phyloP scores from a whole-genome alignment of 192 early-diverging fungal species.

The Rhizoclosmatium sp. region DNA sequence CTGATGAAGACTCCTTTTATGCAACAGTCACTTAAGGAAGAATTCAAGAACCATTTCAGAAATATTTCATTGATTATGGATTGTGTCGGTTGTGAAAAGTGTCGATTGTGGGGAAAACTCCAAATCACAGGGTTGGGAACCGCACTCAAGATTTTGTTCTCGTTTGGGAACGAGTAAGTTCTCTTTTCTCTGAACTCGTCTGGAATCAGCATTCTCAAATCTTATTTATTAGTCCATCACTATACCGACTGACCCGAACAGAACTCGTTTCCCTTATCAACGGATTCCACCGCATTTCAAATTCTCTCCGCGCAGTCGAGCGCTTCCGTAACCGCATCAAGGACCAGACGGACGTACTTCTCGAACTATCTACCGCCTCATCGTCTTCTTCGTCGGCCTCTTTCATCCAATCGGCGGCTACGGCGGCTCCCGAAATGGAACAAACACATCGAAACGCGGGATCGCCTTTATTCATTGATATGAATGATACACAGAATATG shows the following conservation, averaged over 20 bases:
- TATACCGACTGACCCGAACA: conserved; percentile 66
- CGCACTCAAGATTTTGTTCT: conserved; percentile 95
- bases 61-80: conserved; percentile 99
- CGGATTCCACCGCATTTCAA: conserved; percentile 86
- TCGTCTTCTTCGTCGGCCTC: conserved; percentile 1
- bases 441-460: background rate
- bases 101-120: conserved; percentile 96
- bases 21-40: conserved; percentile 72
- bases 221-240: conserved; percentile 51
- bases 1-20: background rate
- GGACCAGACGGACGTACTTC: conserved; percentile 31
- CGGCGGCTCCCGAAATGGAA: background rate
- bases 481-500: conserved; percentile 34
- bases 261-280: conserved; percentile 94
- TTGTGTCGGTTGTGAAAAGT: conserved; percentile 99
- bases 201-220: background rate
- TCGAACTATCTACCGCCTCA: conserved; percentile 17
- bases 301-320: conserved; percentile 82
- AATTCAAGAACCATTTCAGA: conserved; percentile 92
- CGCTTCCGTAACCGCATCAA: conserved; percentile 64
- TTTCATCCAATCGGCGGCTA: background rate
- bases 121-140: conserved; percentile 94
- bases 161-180: conserved; percentile 76
- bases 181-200: background rate
- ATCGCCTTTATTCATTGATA: conserved; percentile 28